Percentiles rank a stretch among this genome's conserved stretches.
These are phyloP conservation scores for Chalaropsis thielavioides DNA, from an alignment of 2,329 filamentous ascomycete genomes.

Conservation along the genomic window DNA sequence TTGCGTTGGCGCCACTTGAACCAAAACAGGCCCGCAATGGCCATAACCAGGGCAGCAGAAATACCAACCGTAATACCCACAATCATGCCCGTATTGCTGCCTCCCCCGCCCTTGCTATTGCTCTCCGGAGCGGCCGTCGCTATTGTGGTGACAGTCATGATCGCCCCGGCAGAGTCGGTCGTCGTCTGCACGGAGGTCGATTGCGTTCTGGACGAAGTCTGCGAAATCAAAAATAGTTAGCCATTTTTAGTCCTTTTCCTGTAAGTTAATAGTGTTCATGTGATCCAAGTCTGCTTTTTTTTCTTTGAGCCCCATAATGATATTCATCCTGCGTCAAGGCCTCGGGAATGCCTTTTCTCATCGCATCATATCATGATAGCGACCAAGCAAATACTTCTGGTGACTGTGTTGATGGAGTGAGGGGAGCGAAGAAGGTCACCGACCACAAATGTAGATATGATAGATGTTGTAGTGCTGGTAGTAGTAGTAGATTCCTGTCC, in stretches of 20 bases:
- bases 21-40: slow-evolving; percentile 24
- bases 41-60: slow-evolving; percentile 27
- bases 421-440: slow-evolving; percentile 8
- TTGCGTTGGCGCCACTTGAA: slow-evolving; percentile 33
- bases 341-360: neutral
- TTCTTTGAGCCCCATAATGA: neutral
- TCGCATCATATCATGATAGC: neutral
- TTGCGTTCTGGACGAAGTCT: slow-evolving; percentile 24
- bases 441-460: neutral
- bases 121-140: slow-evolving; percentile 27
- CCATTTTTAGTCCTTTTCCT: slow-evolving; percentile 7
- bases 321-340: neutral
- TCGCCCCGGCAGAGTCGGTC: slow-evolving; percentile 34
- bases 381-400: slow-evolving; percentile 20
- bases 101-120: slow-evolving; percentile 19
- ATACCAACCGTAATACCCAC: slow-evolving; percentile 41
- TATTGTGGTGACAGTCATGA: slow-evolving; percentile 41
- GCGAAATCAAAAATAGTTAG: slow-evolving; percentile 8
- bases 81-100: slow-evolving; percentile 33
- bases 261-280: neutral
- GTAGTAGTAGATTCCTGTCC: slow-evolving; percentile 1
- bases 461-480: neutral
- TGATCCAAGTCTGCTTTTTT: neutral
- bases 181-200: slow-evolving; percentile 36
- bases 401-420: neutral